These are phyloP conservation scores for Neurospora pannonica DNA, from an alignment of 495 filamentous ascomycete genomes.

Conservation along the genomic window DNA sequence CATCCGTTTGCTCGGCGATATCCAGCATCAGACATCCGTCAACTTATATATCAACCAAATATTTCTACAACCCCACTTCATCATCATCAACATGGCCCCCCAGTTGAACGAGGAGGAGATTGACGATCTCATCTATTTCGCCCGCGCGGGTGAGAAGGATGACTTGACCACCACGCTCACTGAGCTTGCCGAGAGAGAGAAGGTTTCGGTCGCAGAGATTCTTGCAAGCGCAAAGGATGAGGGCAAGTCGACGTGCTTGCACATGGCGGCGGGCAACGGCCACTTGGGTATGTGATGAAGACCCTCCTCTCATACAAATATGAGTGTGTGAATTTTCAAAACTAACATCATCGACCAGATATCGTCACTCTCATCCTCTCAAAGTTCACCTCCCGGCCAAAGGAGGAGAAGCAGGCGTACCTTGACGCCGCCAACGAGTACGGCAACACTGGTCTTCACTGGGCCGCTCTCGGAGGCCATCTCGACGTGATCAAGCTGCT, in stretches of 20 bases:
- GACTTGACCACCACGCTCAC: conserved; percentile 56
- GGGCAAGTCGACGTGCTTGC: conserved; percentile 64
- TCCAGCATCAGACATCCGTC: neutral
- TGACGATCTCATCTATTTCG: conserved; percentile 79
- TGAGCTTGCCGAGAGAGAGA: conserved; percentile 46
- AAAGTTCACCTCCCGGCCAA: conserved; percentile 22
- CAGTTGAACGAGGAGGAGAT: conserved; percentile 63
- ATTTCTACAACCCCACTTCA: neutral
- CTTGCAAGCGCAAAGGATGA: conserved; percentile 58
- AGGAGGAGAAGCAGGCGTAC: conserved; percentile 31
- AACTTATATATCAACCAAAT: neutral
- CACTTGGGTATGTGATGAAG: conserved; percentile 50
- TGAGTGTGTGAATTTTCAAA: neutral
- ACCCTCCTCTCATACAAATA: neutral
- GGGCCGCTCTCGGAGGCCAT: conserved; percentile 85
- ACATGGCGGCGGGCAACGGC: conserved; percentile 88
- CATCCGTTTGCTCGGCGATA: neutral
- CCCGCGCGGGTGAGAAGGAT: conserved; percentile 62
- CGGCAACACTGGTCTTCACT: conserved; percentile 86
- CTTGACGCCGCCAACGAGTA: conserved; percentile 64
- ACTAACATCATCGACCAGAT: conserved; percentile 16
- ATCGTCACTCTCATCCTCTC: conserved; percentile 31
- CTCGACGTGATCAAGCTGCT: conserved; percentile 68
- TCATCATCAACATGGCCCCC: conserved; percentile 28
- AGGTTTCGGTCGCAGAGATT: conserved; percentile 42